Evolutionary conservation across 495 filamentous ascomycete species (phyloP), one percentile per base, ranked within the genome.

Genomic region (Cetradonia linearis): DNA sequence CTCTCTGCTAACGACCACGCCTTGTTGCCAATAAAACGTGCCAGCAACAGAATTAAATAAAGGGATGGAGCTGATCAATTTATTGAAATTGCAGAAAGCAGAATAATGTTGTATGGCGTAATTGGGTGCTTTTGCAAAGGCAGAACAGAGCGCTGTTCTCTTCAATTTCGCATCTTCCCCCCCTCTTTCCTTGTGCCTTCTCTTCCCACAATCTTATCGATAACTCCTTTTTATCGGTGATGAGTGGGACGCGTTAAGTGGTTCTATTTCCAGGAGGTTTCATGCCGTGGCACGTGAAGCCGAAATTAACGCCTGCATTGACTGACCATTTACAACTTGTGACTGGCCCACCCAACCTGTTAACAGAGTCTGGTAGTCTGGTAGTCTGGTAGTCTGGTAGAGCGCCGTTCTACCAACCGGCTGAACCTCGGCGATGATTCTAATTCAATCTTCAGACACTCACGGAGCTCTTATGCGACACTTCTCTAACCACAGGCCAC

Each of bases 191-290:
- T 11, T 54, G 27, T 10, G 6, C 36, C 20, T 13, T 44, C 36
- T n/a, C n/a, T 7, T 33, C 52, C 20, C 13, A 20, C 49, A 61
- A 61, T 61, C 59, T 61, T 38, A 54, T 61, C 59, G 59, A 61
- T 54, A 61, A 31, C 42, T 54, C 50, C 28, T 34, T 34, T 54
- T 54, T 46, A 54, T 54, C 50, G 16, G 30, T 36, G 18, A 54
- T 23, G 20, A 48, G n/a, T 36, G 31, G 27, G 37, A 36, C 31
- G 56, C 50, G 50, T 54, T 54, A 54, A 54, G 50, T 54, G 50
- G 2, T n/a, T 54, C 50, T 54, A 54, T 54, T 54, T 54, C 50
- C 30, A 25, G 50, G 6, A 6, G 28, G 50, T 54, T 54, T 54
- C 50, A 54, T n/a, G 30, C 8, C 30, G 50, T 54, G 30, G 50